Conservation (phyloP, 495 filamentous ascomycete genomes). For the Penicillium coffeae region DNA sequence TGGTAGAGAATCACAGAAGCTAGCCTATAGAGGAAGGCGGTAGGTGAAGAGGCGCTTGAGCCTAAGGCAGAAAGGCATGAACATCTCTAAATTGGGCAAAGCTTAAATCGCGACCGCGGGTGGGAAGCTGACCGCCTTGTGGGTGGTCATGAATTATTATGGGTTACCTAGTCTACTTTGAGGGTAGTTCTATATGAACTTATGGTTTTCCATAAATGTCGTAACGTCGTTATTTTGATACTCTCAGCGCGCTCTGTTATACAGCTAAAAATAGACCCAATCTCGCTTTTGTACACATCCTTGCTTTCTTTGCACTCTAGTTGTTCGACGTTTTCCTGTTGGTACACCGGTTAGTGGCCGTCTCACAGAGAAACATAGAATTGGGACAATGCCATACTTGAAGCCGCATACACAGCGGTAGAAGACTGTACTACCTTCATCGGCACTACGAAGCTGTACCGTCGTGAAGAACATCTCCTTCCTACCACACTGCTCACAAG, state of each 20-base stretch:
- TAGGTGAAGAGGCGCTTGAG: too few relatives aligned
- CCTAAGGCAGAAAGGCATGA: too few relatives aligned
- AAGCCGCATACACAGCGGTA: conserved; percentile 82
- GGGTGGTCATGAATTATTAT: too few relatives aligned
- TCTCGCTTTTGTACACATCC: conserved; percentile 22
- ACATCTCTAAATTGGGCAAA: too few relatives aligned
- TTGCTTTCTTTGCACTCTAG: conserved; percentile 21
- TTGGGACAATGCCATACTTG: conserved; percentile 62
- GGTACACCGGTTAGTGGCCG: conserved; percentile 15
- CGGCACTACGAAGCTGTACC: conserved; percentile 83
- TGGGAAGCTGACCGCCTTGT: too few relatives aligned
- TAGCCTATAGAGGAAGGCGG: too few relatives aligned
- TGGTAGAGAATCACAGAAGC: too few relatives aligned
- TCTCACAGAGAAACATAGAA: not conserved
- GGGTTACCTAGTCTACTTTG: too few relatives aligned
- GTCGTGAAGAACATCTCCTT: conserved; percentile 82
- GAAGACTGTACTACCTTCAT: conserved; percentile 91
- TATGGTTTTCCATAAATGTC: too few relatives aligned
- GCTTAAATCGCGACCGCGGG: too few relatives aligned
- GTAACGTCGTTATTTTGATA: conserved; percentile 32
- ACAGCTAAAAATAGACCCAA: conserved; percentile 26
- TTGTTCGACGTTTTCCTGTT: conserved; percentile 42
- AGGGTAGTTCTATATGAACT: too few relatives aligned
- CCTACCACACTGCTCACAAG: conserved; percentile 76
- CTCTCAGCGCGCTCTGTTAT: conserved; percentile 24